Evolutionary conservation across 768 basidiomycete genomes (phyloP).

Genomic region (Lentinula detonsa): DNA sequence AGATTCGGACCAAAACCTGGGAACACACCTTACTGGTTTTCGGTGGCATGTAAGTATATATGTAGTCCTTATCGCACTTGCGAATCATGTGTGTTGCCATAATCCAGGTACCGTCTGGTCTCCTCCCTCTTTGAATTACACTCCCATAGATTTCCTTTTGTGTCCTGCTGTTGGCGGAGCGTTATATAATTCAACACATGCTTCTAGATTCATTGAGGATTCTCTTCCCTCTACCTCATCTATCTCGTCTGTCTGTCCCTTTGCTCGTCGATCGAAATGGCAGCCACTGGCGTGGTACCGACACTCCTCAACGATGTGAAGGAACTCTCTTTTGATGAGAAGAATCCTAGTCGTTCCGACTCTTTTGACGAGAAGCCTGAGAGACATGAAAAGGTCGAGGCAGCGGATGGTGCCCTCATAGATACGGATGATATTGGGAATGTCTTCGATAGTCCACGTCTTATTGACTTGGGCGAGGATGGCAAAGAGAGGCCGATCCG

Average conservation of each 20-base stretch:
- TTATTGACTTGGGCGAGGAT: constrained; percentile 37
- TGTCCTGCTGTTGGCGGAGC: neutral
- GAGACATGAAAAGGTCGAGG: neutral
- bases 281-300: neutral
- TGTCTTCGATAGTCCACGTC: constrained; percentile 12
- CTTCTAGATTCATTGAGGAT: neutral
- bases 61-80: neutral
- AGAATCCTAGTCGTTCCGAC: constrained; percentile 1
- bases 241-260: neutral
- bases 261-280: neutral
- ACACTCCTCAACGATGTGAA: constrained; percentile 3
- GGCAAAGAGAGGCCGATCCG: constrained; percentile 48
- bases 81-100: neutral
- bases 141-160: neutral
- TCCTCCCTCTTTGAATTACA: neutral
- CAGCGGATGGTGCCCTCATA: constrained; percentile 1
- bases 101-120: neutral
- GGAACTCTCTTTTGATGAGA: constrained; percentile 6
- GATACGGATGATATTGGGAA: constrained; percentile 12
- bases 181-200: neutral
- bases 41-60: neutral
- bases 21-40: neutral
- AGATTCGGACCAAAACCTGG: neutral
- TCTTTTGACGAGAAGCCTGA: constrained; percentile 11
- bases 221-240: neutral